Base-by-base conservation (phyloP, 768 basidiomycete genomes). In the Hortiboletus flavorubellus region DNA sequence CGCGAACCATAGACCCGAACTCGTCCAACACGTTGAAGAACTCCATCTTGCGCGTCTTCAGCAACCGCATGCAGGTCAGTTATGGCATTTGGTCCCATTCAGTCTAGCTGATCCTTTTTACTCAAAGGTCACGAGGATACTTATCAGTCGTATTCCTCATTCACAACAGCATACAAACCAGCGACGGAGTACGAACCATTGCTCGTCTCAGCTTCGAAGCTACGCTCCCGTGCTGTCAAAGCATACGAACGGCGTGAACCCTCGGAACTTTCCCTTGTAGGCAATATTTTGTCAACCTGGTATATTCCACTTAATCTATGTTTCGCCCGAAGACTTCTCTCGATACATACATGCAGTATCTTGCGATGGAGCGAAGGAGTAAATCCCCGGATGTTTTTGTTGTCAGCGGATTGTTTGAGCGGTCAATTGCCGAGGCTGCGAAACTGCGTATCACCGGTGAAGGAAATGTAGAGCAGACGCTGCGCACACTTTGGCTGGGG, bases 101-200 rank as follows among this genome's bases (percentile, higher is more conserved):
- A 3, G 5, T 29, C 31, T 31, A 8, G 33, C 54, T 61, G 12
- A 63, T 41, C 12, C 4, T 29, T 38, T n/a, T 12, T 29, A 3
- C 43, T 38, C 29, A n/a, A 62, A 94, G 92, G 83, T 55, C 79
- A 86, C 52, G 91, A 92, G 39, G 82, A 89, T 14, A 95, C 93
- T 0, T 86, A 86, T 53, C 86, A 91, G 63, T 78, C 82, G 2
- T 98, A 96, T 68, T 97, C 95, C 0, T 81, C 86, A 0, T 97
- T 98, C 73, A 91, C 92, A 15, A 91, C 93, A 1, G 80, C 82
- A 51, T 80, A 89, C 69, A 82, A 85, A 62, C 82, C 88, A 14
- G 76, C 85, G 0, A 73, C 79, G n/a, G 80, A 87, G 41, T 98
- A 98, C 66, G 93, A 96, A 64, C 62, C 75, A 0, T 72, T 86